Evolutionary conservation across 192 early-diverging fungal species (phyloP), one percentile per base, ranked within the genome.

Genomic region (Linnemannia zychae): DNA sequence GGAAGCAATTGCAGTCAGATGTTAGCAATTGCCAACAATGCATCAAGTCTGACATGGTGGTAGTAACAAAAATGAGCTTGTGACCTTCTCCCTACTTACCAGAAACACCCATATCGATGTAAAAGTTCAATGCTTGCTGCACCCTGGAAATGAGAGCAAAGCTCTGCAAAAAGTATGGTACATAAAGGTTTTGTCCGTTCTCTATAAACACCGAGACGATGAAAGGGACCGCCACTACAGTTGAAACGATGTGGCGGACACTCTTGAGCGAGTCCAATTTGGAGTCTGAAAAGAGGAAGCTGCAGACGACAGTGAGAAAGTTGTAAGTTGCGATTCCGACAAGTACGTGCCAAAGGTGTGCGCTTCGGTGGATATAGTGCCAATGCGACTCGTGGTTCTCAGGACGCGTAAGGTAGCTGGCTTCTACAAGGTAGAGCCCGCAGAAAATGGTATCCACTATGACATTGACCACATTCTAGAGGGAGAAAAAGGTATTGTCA

Each of bases 131-230:
- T 9, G 91, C 89, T 47, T 90, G 89, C 49, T 90, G 88, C 24
- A 95, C 76, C 20, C 91, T 87, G 46, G 88, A 79, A 13, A 93
- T 73, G 9, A 93, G 87, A 12, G 89, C 86, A 72, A 92, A 81
- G 24, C 90, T 90, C 63, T 91, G 84, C 60, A 95, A 65, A 87
- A 93, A 95, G 73, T 93, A 95, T 7, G 94, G 94, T 3, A 95
- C 83, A 63, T 91, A 92, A n/a, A 93, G 79, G 47, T 81, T 88
- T 46, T 90, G 85, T 9, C 89, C 90, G 52, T 87, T 60, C 9
- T 72, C 47, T 15, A 92, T 85, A 46, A 89, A 87, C 40, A 88
- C 74, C 2, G 88, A 88, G 28, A 90, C 44, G 34, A 94, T 67
- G 77, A 94, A 93, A 31, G 93, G 93, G 28, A 91, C 31, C 0